phyloP scores from a whole-genome alignment of 768 basidiomycete genomes.

The Leccinum boreale region DNA sequence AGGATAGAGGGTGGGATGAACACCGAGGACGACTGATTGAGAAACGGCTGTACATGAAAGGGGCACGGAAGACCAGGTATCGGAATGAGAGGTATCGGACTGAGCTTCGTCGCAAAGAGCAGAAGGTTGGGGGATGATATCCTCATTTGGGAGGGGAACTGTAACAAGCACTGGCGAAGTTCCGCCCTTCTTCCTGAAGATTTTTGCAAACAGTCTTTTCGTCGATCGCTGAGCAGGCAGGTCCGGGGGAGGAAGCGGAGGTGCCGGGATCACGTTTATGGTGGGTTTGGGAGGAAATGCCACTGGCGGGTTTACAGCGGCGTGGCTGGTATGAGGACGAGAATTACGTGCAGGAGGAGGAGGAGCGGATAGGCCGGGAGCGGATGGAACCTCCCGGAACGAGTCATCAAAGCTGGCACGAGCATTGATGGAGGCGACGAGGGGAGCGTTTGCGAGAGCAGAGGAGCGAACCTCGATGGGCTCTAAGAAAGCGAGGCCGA shows the following conservation, averaged over 20 bases:
- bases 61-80: slow-evolving; percentile 12
- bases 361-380: slow-evolving; percentile 1
- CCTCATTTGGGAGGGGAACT: slow-evolving; percentile 27
- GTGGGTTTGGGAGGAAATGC: slow-evolving; percentile 6
- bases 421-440: slow-evolving; percentile 15
- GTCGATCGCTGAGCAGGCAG: slow-evolving; percentile 39
- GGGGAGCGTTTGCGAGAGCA: slow-evolving; percentile 8
- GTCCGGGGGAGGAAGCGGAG: slow-evolving; percentile 14
- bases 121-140: slow-evolving; percentile 17
- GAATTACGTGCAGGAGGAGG: slow-evolving; percentile 5
- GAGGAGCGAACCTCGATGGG: slow-evolving; percentile 68
- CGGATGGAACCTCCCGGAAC: slow-evolving; percentile 14
- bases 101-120: slow-evolving; percentile 17
- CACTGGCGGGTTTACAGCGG: not conserved
- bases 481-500: slow-evolving; percentile 76
- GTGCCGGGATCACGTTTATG: slow-evolving; percentile 16
- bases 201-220: slow-evolving; percentile 61
- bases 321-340: slow-evolving; percentile 2
- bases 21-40: slow-evolving; percentile 57
- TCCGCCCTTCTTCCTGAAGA: slow-evolving; percentile 61
- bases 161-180: slow-evolving; percentile 18
- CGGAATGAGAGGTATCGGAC: slow-evolving; percentile 7
- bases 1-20: slow-evolving; percentile 63
- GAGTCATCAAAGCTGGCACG: slow-evolving; percentile 31
- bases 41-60: slow-evolving; percentile 21